Evolutionary conservation across 2,329 filamentous ascomycete species (phyloP).

Genomic region (Xylaria sp.): DNA sequence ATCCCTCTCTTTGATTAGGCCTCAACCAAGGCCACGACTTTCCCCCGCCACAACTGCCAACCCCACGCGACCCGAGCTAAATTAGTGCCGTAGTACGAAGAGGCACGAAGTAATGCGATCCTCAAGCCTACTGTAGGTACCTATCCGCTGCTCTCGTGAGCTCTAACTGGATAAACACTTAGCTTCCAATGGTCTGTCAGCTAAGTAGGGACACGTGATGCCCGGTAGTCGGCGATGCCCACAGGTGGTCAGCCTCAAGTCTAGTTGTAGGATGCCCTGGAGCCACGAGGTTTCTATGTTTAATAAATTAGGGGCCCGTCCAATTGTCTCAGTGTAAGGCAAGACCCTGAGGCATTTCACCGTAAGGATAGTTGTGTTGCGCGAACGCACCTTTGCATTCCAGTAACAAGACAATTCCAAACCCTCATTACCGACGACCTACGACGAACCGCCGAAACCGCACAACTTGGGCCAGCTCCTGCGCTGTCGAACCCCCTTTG

Average conservation of each 20-base stretch:
- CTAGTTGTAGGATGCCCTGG: not conserved
- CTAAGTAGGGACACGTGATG: conserved; percentile 19
- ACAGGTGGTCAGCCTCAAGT: conserved; percentile 10
- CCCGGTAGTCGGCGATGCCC: conserved; percentile 27
- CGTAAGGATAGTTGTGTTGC: too few relatives aligned
- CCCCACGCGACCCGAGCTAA: conserved; percentile 26
- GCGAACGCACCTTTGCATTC: not conserved
- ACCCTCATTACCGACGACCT: not conserved
- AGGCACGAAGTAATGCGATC: not conserved
- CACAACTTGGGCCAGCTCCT: conserved; percentile 1
- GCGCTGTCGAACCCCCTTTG: not conserved
- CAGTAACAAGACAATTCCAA: not conserved
- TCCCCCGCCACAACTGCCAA: not conserved
- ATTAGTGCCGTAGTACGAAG: conserved; percentile 10
- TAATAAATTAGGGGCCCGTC: not conserved
- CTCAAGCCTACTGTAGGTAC: conserved; percentile 8
- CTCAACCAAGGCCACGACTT: conserved; percentile 19
- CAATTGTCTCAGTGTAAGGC: not conserved
- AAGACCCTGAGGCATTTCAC: not conserved
- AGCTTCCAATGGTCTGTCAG: not conserved
- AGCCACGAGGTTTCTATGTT: not conserved
- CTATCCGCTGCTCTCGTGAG: conserved; percentile 25
- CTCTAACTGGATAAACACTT: conserved; percentile 18
- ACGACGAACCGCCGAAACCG: conserved; percentile 21
- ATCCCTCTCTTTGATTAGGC: conserved; percentile 25